A percentile compares a stretch with the other conserved stretches of the same genome.
These are phyloP conservation scores for Cupressus sempervirens DNA, from an alignment of 75 land plant genomes.

Conservation along the genomic window DNA sequence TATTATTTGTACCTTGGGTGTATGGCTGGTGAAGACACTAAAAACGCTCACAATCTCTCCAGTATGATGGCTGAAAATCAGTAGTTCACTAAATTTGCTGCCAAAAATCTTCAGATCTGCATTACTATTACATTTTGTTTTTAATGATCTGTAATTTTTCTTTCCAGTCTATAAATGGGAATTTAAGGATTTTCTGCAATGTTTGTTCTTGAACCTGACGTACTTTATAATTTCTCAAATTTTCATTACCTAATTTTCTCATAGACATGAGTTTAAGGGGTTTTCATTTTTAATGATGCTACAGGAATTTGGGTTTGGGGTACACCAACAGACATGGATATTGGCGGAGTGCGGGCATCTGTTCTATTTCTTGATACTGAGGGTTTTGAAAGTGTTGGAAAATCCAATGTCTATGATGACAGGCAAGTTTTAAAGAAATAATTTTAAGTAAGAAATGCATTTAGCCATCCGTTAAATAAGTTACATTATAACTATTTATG, in stretches of 20 bases:
- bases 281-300: slow-evolving; percentile 11
- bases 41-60: too few species aligned
- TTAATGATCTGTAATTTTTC: not conserved
- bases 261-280: not conserved
- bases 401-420: slow-evolving; percentile 92
- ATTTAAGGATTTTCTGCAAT: too few species aligned
- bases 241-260: not conserved
- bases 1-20: too few species aligned
- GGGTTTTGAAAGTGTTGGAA: slow-evolving; percentile 92
- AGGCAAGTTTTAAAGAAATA: slow-evolving; percentile 29
- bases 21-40: too few species aligned
- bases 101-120: not conserved
- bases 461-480: not conserved
- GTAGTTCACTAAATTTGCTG: too few species aligned
- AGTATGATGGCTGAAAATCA: too few species aligned
- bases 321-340: slow-evolving; percentile 50
- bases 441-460: not conserved
- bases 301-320: slow-evolving; percentile 94
- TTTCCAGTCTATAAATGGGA: not conserved
- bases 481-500: not conserved
- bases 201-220: not conserved
- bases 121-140: not conserved
- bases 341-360: slow-evolving; percentile 65
- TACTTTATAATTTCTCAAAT: not conserved
- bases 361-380: slow-evolving; percentile 83